Base-by-base conservation (phyloP, 305 asterid genomes). In the Fraxinus paxiana region DNA sequence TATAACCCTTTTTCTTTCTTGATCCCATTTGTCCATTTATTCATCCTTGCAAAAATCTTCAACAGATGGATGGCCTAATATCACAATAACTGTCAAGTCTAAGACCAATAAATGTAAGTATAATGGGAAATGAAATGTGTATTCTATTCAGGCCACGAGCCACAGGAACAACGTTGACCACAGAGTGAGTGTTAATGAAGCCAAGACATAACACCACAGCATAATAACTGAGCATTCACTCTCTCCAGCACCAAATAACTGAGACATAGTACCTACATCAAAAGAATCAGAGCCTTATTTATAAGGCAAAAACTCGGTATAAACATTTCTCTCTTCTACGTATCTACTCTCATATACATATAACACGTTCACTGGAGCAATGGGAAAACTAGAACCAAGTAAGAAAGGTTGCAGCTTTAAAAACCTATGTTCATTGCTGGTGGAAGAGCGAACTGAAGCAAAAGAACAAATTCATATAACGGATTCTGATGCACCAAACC, bases 371-470 rank as follows among this genome's bases (percentile, higher is more conserved):
- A 7, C 28, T 10, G 37, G 48, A 67, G 59, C 8, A 41, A 54
- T 41, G 73, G 9, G 59, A 51, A 80, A 65, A 24, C 31, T 17
- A 51, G 69, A 41, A 38, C 5, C 35, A 81, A 17, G 48, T 18
- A 48, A 9, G 18, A 63, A 70, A 81, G 74, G 80, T 48, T 35
- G 67, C 10, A 54, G 41, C 3, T 30, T 5, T 22, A 5, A 76
- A 75, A 35, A 90, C 98, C 97, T 56, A 95, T 95, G 86, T 89
- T 91, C 94, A 92, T 92, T 7, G 98, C 99, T 33, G 99, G 97
- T 76, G 99, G 99, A 33, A 95, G 81, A 24, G 97, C 91, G 79
- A 78, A 94, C 77, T 96, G 98, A 84, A 92, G 91, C 85, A 92
- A 72, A 59, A 96, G 97, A 83, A 94, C 95, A 82, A 96, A 94